These are phyloP conservation scores for Phylloporus sp. DNA, from an alignment of 1,284 basidiomycete species.

Conservation along the genomic window DNA sequence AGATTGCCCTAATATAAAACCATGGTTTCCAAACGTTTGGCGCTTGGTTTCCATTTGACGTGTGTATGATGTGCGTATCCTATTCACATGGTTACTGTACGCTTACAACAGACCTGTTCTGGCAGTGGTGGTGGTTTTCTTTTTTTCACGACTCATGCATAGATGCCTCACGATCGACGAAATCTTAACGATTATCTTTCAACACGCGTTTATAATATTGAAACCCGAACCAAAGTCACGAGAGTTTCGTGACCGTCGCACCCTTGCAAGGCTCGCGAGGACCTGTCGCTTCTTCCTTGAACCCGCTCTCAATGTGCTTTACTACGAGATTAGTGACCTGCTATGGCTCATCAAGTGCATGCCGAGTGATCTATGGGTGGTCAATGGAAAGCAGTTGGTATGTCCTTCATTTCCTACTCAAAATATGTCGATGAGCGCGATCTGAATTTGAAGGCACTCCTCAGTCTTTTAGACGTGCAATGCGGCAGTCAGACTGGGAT, in stretches of 20 bases:
- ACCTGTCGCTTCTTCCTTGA: constrained; percentile 41
- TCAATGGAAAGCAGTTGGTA: constrained; percentile 41
- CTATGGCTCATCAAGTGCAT: constrained; percentile 43
- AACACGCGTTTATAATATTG: constrained; percentile 38
- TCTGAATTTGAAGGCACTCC: constrained; percentile 12
- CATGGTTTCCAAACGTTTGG: not conserved
- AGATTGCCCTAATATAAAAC: constrained; percentile 11
- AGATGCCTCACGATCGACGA: constrained; percentile 42
- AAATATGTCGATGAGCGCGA: constrained; percentile 2
- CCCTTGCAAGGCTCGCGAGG: constrained; percentile 42
- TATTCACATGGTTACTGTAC: not conserved
- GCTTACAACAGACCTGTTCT: constrained; percentile 14
- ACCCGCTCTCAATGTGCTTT: constrained; percentile 43
- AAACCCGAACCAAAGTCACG: constrained; percentile 39
- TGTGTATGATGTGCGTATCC: constrained; percentile 37
- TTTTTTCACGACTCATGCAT: constrained; percentile 37
- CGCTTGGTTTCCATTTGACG: constrained; percentile 28
- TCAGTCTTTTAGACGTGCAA: constrained; percentile 34
- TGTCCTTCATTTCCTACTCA: constrained; percentile 5
- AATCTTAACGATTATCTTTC: constrained; percentile 41
- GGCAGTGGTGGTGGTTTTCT: constrained; percentile 25
- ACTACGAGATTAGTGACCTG: constrained; percentile 42
- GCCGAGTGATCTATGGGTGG: constrained; percentile 41
- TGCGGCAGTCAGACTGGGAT: constrained; percentile 36
- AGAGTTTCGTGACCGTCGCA: constrained; percentile 36